Evolutionary conservation across 257 asterid genomes (phyloP), one percentile per base, ranked within the genome.

Genomic region (Plectranthus barbatus): DNA sequence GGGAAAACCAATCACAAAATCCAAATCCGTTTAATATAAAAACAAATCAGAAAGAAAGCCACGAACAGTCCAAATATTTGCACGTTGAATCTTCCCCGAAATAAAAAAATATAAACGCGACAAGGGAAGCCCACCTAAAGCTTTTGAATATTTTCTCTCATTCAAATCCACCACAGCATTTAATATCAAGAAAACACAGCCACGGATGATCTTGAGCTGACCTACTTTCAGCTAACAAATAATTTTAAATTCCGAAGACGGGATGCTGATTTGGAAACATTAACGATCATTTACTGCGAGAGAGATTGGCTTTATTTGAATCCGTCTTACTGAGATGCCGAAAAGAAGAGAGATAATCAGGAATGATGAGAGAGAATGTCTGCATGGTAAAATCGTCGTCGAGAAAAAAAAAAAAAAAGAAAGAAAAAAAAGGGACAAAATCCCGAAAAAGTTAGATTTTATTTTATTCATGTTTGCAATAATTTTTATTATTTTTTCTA

Each of bases 121-220:
- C 81, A 80, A 81, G 34, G 66, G 9, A 75, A 66, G 64, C 74
- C 75, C 31, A 85, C 89, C 95, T 77, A 82, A 74, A 73, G 40
- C 5, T 56, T 47, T 72, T 7, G 82, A 80, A 72, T 50, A 75
- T 63, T 46, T 48, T 62, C 45, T 67, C 56, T 39, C 47, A 9
- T 73, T 80, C 77, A 73, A 80, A 74, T 80, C 71, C 85, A 86
- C 74, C 78, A 63, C 31, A 26, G 5, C 70, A 77, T 67, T 76
- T 56, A 51, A 78, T 61, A 78, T 46, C 48, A 68, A 34, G 47
- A 72, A 71, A 75, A 62, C 68, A 60, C 83, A 86, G 79, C 83
- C 86, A 77, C 66, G 23, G 65, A 68, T 21, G 71, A 74, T 77
- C 77, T 24, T 15, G 64, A 45, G 55, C 67, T 67, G 29, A 68